Conservation (phyloP, 2,329 filamentous ascomycete genomes). For the Diaporthe eres region DNA sequence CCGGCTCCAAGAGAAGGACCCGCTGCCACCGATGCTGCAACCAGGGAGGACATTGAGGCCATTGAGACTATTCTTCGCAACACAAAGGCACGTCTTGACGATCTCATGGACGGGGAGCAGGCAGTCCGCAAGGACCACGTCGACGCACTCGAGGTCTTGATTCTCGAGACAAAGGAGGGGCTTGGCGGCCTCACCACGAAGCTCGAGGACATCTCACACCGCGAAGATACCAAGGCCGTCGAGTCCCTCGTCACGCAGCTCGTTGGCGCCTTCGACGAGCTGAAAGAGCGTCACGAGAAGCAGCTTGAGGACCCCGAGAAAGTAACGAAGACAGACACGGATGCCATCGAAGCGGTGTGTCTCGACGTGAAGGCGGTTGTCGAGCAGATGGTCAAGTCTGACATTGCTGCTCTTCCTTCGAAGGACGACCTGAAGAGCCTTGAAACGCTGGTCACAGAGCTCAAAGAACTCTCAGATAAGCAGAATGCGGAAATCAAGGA, state of each 20-base stretch:
- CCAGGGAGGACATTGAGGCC: conserved; percentile 88
- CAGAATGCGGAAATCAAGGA: conserved; percentile 66
- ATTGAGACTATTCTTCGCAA: conserved; percentile 93
- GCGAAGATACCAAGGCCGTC: conserved; percentile 83
- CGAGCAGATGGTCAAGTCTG: conserved; percentile 79
- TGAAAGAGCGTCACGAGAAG: conserved; percentile 70
- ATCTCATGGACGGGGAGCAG: conserved; percentile 80
- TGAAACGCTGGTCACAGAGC: conserved; percentile 77
- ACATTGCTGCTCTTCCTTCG: conserved; percentile 78
- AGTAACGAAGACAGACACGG: conserved; percentile 85
- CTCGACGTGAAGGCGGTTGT: conserved; percentile 88
- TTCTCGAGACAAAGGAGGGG: conserved; percentile 82
- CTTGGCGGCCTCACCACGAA: conserved; percentile 76
- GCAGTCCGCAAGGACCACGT: conserved; percentile 76
- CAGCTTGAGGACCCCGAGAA: conserved; percentile 71
- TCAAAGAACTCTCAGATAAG: conserved; percentile 74
- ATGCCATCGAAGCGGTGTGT: conserved; percentile 84
- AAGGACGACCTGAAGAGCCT: conserved; percentile 83
- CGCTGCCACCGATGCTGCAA: conserved; percentile 64
- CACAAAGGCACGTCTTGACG: conserved; percentile 89
- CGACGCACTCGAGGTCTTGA: conserved; percentile 74
- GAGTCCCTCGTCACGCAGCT: conserved; percentile 86
- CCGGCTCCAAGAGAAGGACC: conserved; percentile 44
- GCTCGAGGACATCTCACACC: conserved; percentile 79
- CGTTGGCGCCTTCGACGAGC: conserved; percentile 81